phyloP scores from a whole-genome alignment of 495 filamentous ascomycete genomes.

The Podospora pseudopauciseta region DNA sequence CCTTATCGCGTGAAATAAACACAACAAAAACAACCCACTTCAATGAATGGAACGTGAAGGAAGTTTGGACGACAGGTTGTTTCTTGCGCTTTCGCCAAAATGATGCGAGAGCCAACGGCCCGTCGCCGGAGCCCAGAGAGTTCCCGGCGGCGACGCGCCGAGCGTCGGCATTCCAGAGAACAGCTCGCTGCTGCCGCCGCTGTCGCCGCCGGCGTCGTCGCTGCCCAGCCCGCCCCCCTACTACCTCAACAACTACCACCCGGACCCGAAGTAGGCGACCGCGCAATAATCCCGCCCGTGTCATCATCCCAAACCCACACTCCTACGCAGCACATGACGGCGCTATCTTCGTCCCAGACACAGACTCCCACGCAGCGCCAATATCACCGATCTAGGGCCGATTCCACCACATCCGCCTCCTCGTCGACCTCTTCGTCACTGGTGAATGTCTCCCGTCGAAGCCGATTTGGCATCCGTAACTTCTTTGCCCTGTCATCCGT shows the following conservation, averaged over 20 bases:
- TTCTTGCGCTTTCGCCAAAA: slow-evolving; percentile 25
- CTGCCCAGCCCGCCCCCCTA: slow-evolving; percentile 31
- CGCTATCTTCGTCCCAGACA: slow-evolving; percentile 29
- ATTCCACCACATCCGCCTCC: slow-evolving; percentile 38
- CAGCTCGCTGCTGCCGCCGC: slow-evolving; percentile 40
- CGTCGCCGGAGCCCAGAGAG: slow-evolving; percentile 50
- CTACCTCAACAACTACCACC: not conserved
- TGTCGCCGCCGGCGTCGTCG: slow-evolving; percentile 22
- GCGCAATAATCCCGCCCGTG: not conserved
- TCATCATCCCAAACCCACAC: slow-evolving; percentile 34
- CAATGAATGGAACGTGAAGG: slow-evolving; percentile 30
- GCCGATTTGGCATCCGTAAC: slow-evolving; percentile 39
- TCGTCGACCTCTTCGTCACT: slow-evolving; percentile 47
- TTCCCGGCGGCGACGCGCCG: slow-evolving; percentile 48
- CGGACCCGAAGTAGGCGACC: not conserved
- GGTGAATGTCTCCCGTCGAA: slow-evolving; percentile 43
- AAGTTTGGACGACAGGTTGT: slow-evolving; percentile 1
- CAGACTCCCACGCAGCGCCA: slow-evolving; percentile 19
- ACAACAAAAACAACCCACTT: slow-evolving; percentile 8
- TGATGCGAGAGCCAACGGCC: slow-evolving; percentile 39
- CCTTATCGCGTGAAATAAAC: slow-evolving; percentile 15
- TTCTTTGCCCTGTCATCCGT: slow-evolving; percentile 41
- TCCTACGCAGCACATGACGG: slow-evolving; percentile 9
- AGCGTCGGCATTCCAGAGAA: slow-evolving; percentile 44
- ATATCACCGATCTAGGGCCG: slow-evolving; percentile 24